Percentiles rank a stretch among this genome's conserved stretches.
These are phyloP conservation scores for Nicotiana rustica DNA, from an alignment of 305 asterid species.

Conservation along the genomic window DNA sequence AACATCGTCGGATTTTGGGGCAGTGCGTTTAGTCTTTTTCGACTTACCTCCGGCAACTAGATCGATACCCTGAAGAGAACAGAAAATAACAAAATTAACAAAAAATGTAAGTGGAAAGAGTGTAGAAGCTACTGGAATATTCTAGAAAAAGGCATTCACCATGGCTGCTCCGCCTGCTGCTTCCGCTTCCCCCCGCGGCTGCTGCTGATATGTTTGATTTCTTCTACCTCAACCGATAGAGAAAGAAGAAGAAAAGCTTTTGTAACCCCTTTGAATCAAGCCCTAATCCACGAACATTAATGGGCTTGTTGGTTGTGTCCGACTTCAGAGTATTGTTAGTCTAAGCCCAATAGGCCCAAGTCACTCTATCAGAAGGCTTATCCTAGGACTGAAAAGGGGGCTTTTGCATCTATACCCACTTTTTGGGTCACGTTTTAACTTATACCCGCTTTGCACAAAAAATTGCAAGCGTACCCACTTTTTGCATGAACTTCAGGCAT, in stretches of 20 bases:
- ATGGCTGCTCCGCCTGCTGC: slow-evolving; percentile 27
- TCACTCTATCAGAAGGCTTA: too few relatives aligned
- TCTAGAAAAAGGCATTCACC: not conserved
- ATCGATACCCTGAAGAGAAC: slow-evolving; percentile 53
- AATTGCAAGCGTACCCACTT: too few relatives aligned
- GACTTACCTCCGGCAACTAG: slow-evolving; percentile 59
- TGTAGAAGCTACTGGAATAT: not conserved
- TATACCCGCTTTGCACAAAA: too few relatives aligned
- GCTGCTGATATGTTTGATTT: not conserved
- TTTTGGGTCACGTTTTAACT: too few relatives aligned
- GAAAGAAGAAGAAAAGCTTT: not conserved
- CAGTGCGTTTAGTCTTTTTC: slow-evolving; percentile 56
- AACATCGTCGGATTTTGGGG: slow-evolving; percentile 54
- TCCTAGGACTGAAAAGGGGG: too few relatives aligned
- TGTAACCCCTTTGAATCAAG: not conserved
- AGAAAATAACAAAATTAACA: not conserved
- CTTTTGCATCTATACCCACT: too few relatives aligned
- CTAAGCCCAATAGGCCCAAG: too few relatives aligned
- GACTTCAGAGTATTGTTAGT: too few relatives aligned
- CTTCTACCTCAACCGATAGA: not conserved
- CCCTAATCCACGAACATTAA: not conserved
- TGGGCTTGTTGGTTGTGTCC: too few relatives aligned
- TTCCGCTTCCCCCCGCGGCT: not conserved
- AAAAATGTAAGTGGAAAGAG: not conserved
- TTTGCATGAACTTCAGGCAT: too few relatives aligned